Base-by-base conservation (phyloP, 495 filamentous ascomycete genomes). In the Penicillium malachiteum region DNA sequence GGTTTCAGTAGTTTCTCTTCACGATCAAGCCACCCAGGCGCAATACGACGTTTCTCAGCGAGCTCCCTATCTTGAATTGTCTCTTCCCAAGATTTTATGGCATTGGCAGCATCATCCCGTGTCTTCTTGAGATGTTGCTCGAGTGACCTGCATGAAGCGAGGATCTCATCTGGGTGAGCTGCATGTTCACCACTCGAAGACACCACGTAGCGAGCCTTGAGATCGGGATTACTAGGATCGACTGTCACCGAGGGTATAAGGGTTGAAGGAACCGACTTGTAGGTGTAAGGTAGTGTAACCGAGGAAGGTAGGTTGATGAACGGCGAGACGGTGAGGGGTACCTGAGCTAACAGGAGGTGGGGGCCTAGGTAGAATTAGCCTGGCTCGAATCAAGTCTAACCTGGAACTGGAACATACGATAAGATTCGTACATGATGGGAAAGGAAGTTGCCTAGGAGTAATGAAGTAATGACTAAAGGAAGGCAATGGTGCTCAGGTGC, bases 1-100 rank as follows among this genome's bases (percentile, higher is more conserved):
- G 94, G 94, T 73, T 92, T 84, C 44, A 98, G 69, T 51, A 98
- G 73, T 62, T 89, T 82, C 67, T 89, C 86, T 30, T 96, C 90
- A 35, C 90, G 87, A 68, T 98, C 94, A 63, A 98, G 72, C 89
- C 93, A 98, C 1, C 94, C 94, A 13, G 94, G 94, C 39, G 94
- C 94, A 34, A 96, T 80, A 16, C 91, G 79, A 50, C 94, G 71
- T 79, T 96, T 96, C 81, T 97, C 94, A 34, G 90, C 90, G 52
- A 98, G 74, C 54, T 97, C 94, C 46, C 88, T 79, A 47, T 89
- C 84, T 42, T 72, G 71, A 55, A 93, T 87, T 3, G 78, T 75
- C 58, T 84, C 82, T 61, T 93, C 87, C 78, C 94, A 88, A 8
- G 79, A 81, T 46, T 71, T 72, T 46, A 97, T 73, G n/a, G 80